Evolutionary conservation across 2,329 filamentous ascomycete species (phyloP).

Genomic region (Botryotinia convoluta): DNA sequence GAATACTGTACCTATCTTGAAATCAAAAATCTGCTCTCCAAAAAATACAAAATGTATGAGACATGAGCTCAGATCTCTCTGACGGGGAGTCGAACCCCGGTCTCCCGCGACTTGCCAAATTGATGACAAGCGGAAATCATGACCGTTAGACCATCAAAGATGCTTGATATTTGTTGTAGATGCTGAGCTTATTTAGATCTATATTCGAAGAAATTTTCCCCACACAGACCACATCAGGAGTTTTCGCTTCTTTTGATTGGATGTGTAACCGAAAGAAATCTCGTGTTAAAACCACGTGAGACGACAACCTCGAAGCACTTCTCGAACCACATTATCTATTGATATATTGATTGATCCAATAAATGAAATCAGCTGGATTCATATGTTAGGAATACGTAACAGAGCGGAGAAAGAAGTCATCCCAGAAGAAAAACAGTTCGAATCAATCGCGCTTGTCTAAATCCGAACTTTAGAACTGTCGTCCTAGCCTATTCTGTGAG

Average conservation of each 20-base stretch:
- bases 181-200: accelerated
- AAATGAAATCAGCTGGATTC: not conserved
- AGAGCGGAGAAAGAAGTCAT: not conserved
- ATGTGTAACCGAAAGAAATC: not conserved
- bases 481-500: not conserved
- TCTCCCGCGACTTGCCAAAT: constrained; percentile 26
- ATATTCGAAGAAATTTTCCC: accelerated
- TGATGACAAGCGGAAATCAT: constrained; percentile 40
- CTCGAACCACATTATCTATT: not conserved
- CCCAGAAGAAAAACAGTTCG: not conserved
- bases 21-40: no score
- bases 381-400: accelerated
- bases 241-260: not conserved
- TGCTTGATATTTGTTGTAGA: not conserved
- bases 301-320: not conserved
- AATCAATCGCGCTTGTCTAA: not conserved
- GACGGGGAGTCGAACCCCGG: constrained; percentile 34
- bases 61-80: constrained; percentile 13
- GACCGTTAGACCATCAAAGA: constrained; percentile 40
- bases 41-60: not conserved
- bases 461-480: not conserved
- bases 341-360: not conserved
- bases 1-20: no score
- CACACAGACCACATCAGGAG: not conserved
- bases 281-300: not conserved